Base-by-base conservation (phyloP, 2,329 filamentous ascomycete species). In the Cladosporium sp. region DNA sequence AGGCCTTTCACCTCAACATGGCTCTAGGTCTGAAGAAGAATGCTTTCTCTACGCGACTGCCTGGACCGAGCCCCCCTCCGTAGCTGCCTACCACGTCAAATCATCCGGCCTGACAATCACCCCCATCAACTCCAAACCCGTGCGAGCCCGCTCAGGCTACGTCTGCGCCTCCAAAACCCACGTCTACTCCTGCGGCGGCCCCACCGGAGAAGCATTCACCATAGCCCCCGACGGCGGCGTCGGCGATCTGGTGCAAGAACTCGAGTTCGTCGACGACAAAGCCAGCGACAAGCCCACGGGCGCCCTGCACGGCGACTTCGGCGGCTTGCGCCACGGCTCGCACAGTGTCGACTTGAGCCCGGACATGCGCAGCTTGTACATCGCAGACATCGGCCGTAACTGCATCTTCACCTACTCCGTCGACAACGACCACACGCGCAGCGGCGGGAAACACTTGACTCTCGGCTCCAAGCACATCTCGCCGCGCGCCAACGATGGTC, bases 331-430 rank as follows among this genome's bases (percentile, higher is more conserved):
- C 44, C 65, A 67, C 55, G 65, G 65, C 15, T 58, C 63, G 7
- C 65, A 68, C 49, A 58, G 54, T 24, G 60, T 63, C 1, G 65
- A 68, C 47, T 43, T 68, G 3, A 60, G 56, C 8, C 60, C 64
- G 0, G 64, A 67, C 50, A 61, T 61, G 2, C 58, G 57, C 22
- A 50, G 51, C 1, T 43, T 67, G 13, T 68, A 64, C 37, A 57
- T 68, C 6, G 65, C 64, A 1, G 65, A 67, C 43, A 67, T 68
- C 22, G 65, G 65, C 7, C 56, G 65, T n/a, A 68, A 68, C 51
- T 65, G 62, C 37, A 64, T 68, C 52, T 68, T 63, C 61, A 64
- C 59, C 0, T 67, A 65, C 49, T 55, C 56, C n/a, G 54, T 66
- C 18, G 50, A 57, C 44, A 8, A 54, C 15, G 12, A 54, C 55